These are phyloP conservation scores for Lipomyces sp. DNA, from an alignment of 805 yeast species.

Conservation along the genomic window DNA sequence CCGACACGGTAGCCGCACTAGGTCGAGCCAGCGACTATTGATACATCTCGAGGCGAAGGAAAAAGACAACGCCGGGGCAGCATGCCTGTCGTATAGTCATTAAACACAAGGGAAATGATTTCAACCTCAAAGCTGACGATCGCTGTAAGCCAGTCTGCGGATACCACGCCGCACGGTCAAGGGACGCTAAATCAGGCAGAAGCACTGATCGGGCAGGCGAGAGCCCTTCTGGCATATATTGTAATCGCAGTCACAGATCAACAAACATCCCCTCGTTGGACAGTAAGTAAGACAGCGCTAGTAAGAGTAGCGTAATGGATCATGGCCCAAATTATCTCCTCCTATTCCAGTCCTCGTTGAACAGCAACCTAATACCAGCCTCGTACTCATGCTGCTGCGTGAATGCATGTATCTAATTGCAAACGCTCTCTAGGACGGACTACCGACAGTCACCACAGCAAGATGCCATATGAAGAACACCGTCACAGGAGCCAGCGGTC, in stretches of 20 bases:
- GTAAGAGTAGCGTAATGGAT: background rate
- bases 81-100: conserved; percentile 15
- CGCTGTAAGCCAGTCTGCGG: conserved; percentile 11
- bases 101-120: background rate
- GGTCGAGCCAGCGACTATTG: background rate
- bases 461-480: background rate
- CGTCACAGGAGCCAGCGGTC: background rate
- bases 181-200: conserved; percentile 6
- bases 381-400: background rate
- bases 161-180: conserved; percentile 3
- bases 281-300: conserved; percentile 7
- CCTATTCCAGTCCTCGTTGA: too few relatives aligned
- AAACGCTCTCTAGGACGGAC: background rate
- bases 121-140: background rate
- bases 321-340: conserved; percentile 9
- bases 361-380: conserved; percentile 10
- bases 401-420: background rate
- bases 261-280: background rate
- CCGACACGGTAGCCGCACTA: background rate
- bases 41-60: background rate
- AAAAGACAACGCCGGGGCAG: conserved; percentile 2
- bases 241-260: background rate
- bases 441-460: background rate
- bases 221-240: conserved; percentile 21
- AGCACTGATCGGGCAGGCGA: conserved; percentile 21